phyloP scores from a whole-genome alignment of 2,329 filamentous ascomycete genomes.

The Niveomyces coronatus region DNA sequence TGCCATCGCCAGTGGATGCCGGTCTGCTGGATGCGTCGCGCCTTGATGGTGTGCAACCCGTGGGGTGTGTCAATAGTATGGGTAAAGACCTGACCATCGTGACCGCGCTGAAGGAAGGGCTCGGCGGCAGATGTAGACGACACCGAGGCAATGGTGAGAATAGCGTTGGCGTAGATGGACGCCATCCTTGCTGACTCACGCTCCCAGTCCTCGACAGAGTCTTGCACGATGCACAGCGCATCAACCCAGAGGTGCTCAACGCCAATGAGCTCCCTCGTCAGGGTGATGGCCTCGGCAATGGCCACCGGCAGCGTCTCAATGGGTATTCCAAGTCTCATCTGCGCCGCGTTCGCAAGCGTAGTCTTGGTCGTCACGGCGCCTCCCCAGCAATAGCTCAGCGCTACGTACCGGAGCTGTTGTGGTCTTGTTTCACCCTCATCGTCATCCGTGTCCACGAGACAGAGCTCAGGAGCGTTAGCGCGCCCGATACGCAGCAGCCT shows the following conservation, averaged over 20 bases:
- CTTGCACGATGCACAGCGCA: constrained; percentile 23
- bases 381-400: constrained; percentile 5
- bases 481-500: not conserved
- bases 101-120: constrained; percentile 7
- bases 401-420: not conserved
- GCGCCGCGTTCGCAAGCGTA: not conserved
- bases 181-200: constrained; percentile 13
- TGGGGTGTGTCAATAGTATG: not conserved
- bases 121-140: constrained; percentile 6
- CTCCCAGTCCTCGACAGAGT: constrained; percentile 12
- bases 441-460: not conserved
- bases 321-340: not conserved
- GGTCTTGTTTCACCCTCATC: too few species aligned
- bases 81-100: not conserved
- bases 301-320: constrained; percentile 11
- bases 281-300: constrained; percentile 19
- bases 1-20: constrained; percentile 5
- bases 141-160: constrained; percentile 12
- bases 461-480: not conserved
- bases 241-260: constrained; percentile 23
- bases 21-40: not conserved
- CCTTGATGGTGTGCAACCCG: not conserved
- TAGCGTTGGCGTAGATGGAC: constrained; percentile 11
- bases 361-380: not conserved
- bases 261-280: constrained; percentile 15